Evolutionary conservation across 352 stramenopile genomes (phyloP), one percentile per base, ranked within the genome.

Genomic region (Pelagophyceae sp.): DNA sequence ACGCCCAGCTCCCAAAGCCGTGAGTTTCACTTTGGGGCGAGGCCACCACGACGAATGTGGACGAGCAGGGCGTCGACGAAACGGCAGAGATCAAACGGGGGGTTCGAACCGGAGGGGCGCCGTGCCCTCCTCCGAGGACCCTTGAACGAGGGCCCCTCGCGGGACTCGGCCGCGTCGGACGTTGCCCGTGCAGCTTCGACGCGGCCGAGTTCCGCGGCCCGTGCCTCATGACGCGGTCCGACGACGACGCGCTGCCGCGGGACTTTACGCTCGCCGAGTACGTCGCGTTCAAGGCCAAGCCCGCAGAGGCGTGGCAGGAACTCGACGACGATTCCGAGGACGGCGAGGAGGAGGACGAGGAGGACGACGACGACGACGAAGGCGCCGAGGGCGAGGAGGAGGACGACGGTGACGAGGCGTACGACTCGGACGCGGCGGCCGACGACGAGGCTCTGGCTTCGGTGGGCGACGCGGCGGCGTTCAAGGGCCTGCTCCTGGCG

Each of bases 191-290:
- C n/a, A n/a, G n/a, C 54, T 80, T 80, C 67, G 50, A 77, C 70
- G 5, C 31, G 76, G 23, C 19, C 27, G 38, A 38, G 20, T 67
- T 80, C 29, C 11, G 27, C 19, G 76, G 76, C 11, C 38, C 75
- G 5, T 6, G 35, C 3, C 17, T 80, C 20, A 58, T 75, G 35
- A 80, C 76, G 76, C 64, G 65, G 23, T 63, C 76, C 20, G n/a
- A 61, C 19, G 76, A 80, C 37, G 23, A 6, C 15, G 76, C 60
- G 1, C 29, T 3, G n/a, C 76, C 76, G 45, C 27, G 60, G 64
- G 76, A 76, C 38, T 80, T 80, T 32, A 78, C 35, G 19, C 67
- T 78, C 29, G 50, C 38, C 3, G 76, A 80, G 40, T 80, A 72
- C 35, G 51, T 76, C 60, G 33, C 25, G 25, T 80, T 65, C 35